Percentiles rank a stretch among this genome's conserved stretches.
These are phyloP conservation scores for Talaromyces funiculosus DNA, from an alignment of 2,329 filamentous ascomycete species.

Conservation along the genomic window DNA sequence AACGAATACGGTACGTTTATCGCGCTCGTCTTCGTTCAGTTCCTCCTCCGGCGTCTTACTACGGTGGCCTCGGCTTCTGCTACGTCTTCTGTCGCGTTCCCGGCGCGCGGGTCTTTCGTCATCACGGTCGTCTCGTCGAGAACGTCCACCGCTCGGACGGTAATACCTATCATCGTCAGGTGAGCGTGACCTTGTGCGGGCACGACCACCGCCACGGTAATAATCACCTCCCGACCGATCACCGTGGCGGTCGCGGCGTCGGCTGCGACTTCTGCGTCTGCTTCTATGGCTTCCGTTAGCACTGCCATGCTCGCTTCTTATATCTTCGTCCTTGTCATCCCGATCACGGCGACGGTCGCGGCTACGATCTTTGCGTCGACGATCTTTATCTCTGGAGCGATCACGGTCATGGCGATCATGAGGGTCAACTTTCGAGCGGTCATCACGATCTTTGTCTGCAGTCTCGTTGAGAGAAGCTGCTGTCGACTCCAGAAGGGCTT, in stretches of 20 bases:
- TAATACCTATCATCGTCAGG: conserved; percentile 57
- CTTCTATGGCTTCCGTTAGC: conserved; percentile 66
- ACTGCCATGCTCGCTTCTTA: conserved; percentile 69
- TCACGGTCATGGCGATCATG: conserved; percentile 48
- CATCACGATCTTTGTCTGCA: conserved; percentile 48
- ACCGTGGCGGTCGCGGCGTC: conserved; percentile 66
- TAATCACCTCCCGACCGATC: conserved; percentile 65
- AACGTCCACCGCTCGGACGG: conserved; percentile 45
- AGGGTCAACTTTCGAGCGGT: conserved; percentile 52
- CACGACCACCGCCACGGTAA: conserved; percentile 60
- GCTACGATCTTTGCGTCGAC: conserved; percentile 57
- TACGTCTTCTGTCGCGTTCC: conserved; percentile 44
- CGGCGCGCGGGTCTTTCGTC: conserved; percentile 48
- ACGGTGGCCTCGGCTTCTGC: conserved; percentile 37
- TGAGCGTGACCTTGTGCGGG: conserved; percentile 66
- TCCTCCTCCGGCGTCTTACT: conserved; percentile 58
- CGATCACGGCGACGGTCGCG: conserved; percentile 47
- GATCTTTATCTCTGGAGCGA: conserved; percentile 27
- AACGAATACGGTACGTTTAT: conserved; percentile 94
- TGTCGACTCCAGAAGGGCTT: conserved; percentile 83
- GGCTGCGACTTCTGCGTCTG: conserved; percentile 72
- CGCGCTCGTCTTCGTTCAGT: conserved; percentile 89
- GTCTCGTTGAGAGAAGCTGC: conserved; percentile 51
- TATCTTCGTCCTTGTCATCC: conserved; percentile 53
- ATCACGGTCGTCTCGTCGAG: conserved; percentile 45